Conservation (phyloP, 2,329 filamentous ascomycete species). For the Cladophialophora immunda region DNA sequence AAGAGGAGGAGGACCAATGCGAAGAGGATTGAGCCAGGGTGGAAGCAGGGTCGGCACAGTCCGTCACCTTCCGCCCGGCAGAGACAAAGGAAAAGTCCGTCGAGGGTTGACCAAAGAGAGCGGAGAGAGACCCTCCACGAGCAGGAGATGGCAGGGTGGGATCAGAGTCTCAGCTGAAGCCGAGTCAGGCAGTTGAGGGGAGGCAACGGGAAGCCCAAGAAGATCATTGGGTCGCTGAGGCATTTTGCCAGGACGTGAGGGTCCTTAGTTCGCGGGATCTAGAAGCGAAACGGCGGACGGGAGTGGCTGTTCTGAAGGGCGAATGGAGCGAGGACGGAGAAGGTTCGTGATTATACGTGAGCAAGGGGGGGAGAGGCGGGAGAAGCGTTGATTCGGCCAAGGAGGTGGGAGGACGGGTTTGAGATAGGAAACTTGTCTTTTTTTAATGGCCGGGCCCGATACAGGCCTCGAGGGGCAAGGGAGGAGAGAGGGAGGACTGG, state of each 20-base stretch:
- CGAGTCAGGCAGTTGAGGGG: constrained; percentile 28
- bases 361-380: constrained; percentile 30
- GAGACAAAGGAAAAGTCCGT: constrained; percentile 26
- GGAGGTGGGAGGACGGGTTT: background rate
- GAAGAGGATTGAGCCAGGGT: constrained; percentile 36
- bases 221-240: constrained; percentile 34
- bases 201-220: constrained; percentile 32
- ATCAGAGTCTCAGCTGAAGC: constrained; percentile 35
- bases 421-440: constrained; percentile 11
- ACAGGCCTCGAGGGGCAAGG: background rate
- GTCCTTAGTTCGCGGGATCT: constrained; percentile 41
- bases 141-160: constrained; percentile 28
- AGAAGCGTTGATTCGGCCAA: constrained; percentile 22
- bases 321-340: constrained; percentile 35
- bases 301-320: constrained; percentile 34
- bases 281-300: constrained; percentile 41
- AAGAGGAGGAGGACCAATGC: constrained; percentile 36
- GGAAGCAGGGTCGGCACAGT: constrained; percentile 39
- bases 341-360: constrained; percentile 32
- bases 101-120: constrained; percentile 32
- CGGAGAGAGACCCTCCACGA: constrained; percentile 35
- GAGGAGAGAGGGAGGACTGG: constrained; percentile 2
- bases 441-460: background rate
- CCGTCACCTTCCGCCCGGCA: constrained; percentile 40
- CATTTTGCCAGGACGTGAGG: constrained; percentile 32